Conservation (phyloP, 2,329 filamentous ascomycete genomes). For the Diaporthe ampelina region DNA sequence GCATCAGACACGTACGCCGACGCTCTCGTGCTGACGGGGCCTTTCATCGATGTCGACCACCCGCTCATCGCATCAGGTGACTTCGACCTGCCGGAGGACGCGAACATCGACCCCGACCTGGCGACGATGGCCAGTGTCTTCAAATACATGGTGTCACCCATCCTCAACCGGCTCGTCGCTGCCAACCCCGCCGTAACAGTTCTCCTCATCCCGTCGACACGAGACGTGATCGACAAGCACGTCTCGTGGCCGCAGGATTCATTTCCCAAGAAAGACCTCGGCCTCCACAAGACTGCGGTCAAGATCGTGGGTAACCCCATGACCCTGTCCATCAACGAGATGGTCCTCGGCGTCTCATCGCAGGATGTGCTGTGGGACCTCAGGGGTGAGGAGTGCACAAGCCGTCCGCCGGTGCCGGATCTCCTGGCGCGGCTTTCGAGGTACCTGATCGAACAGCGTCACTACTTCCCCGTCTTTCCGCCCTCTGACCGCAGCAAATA, state of each 20-base stretch:
- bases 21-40: slow-evolving; percentile 83
- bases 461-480: slow-evolving; percentile 92
- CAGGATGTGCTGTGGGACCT: slow-evolving; percentile 90
- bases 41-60: slow-evolving; percentile 93
- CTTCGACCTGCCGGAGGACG: slow-evolving; percentile 80
- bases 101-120: slow-evolving; percentile 79
- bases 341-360: slow-evolving; percentile 83
- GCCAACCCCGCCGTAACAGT: slow-evolving; percentile 84
- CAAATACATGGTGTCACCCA: slow-evolving; percentile 81
- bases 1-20: slow-evolving; percentile 84
- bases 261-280: slow-evolving; percentile 78
- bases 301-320: slow-evolving; percentile 91
- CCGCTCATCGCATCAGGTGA: slow-evolving; percentile 86
- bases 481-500: slow-evolving; percentile 77
- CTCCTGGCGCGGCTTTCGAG: slow-evolving; percentile 79
- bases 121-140: slow-evolving; percentile 88
- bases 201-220: slow-evolving; percentile 84
- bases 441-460: slow-evolving; percentile 88
- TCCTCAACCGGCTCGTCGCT: slow-evolving; percentile 77
- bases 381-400: slow-evolving; percentile 78
- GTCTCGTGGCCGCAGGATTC: slow-evolving; percentile 83
- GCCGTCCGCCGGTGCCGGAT: slow-evolving; percentile 69
- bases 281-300: slow-evolving; percentile 78
- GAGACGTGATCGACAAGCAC: slow-evolving; percentile 85
- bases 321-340: slow-evolving; percentile 89